A percentile compares a stretch with the other conserved stretches of the same genome.
These are phyloP conservation scores for Arthrobotrys pseudoclavata DNA, from an alignment of 2,329 filamentous ascomycete species.

Conservation along the genomic window DNA sequence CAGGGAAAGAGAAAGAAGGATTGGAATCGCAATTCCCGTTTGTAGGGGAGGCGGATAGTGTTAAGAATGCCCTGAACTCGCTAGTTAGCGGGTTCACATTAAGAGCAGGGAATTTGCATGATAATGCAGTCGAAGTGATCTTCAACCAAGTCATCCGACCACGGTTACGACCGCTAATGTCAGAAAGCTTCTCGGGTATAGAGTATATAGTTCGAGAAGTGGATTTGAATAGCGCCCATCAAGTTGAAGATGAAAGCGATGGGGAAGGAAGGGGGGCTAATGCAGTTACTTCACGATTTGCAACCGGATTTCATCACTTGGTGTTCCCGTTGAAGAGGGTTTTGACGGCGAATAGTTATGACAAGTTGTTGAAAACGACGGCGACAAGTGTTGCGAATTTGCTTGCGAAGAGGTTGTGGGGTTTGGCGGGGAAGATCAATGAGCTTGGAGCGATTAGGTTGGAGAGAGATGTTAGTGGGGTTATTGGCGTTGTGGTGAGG, in stretches of 20 bases:
- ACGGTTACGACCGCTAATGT: constrained; percentile 84
- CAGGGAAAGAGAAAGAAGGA: constrained; percentile 59
- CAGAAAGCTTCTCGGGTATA: constrained; percentile 89
- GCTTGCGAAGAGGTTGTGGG: constrained; percentile 89
- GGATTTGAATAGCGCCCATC: constrained; percentile 65
- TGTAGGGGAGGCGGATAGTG: constrained; percentile 78
- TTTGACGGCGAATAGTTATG: constrained; percentile 82
- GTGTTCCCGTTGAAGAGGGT: constrained; percentile 87
- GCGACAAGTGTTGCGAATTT: constrained; percentile 80
- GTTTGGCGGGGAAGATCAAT: constrained; percentile 82
- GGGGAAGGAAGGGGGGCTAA: constrained; percentile 70
- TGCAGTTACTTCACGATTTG: constrained; percentile 82
- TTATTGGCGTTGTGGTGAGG: constrained; percentile 77
- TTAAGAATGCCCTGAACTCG: constrained; percentile 76
- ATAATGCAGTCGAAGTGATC: constrained; percentile 85
- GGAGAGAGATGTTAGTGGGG: constrained; percentile 84
- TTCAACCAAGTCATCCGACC: constrained; percentile 89
- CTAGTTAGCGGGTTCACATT: constrained; percentile 79
- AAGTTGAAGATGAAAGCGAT: constrained; percentile 68
- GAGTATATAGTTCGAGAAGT: constrained; percentile 82
- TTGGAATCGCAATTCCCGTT: constrained; percentile 82
- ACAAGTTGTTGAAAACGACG: constrained; percentile 80
- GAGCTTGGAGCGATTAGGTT: constrained; percentile 84
- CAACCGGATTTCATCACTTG: constrained; percentile 85
- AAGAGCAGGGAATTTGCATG: constrained; percentile 85